Conservation (phyloP, 2,329 filamentous ascomycete species). For the Aspergillus pseudoterreus region DNA sequence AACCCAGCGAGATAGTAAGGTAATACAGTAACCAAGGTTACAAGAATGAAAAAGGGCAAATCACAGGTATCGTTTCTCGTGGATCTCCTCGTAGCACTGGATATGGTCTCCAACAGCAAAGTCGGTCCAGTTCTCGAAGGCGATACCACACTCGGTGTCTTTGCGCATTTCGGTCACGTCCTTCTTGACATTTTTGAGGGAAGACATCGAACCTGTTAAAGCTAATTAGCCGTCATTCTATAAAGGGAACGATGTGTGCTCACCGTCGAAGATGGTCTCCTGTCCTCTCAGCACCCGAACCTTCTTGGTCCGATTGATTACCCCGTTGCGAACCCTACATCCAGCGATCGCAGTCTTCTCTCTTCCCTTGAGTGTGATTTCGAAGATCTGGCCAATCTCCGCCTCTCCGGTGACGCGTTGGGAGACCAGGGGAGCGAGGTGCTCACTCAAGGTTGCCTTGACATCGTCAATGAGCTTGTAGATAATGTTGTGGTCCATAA, state of each 20-base stretch:
- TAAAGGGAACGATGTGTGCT: conserved; percentile 33
- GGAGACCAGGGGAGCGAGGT: conserved; percentile 63
- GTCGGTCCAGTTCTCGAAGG: conserved; percentile 73
- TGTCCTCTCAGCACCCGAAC: conserved; percentile 70
- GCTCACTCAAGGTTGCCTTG: conserved; percentile 60
- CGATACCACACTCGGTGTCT: conserved; percentile 88
- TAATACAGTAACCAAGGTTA: neutral
- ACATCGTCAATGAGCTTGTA: conserved; percentile 51
- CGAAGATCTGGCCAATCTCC: conserved; percentile 77
- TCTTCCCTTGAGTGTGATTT: conserved; percentile 73
- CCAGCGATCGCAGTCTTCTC: conserved; percentile 75
- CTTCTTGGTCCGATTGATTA: conserved; percentile 59
- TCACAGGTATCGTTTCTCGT: conserved; percentile 61
- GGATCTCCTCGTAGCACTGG: conserved; percentile 78
- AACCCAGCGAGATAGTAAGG: neutral
- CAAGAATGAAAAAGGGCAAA: conserved; percentile 5
- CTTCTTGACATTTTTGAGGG: conserved; percentile 89
- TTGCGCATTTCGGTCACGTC: conserved; percentile 86
- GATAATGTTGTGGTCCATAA: conserved; percentile 74
- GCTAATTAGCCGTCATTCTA: conserved; percentile 8
- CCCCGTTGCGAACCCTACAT: conserved; percentile 79
- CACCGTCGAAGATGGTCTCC: conserved; percentile 76
- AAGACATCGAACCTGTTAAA: conserved; percentile 65
- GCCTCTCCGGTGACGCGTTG: conserved; percentile 80
- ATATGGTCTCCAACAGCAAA: conserved; percentile 79